Conservation (phyloP, 441 rosid genomes). For the Viola pubescens region DNA sequence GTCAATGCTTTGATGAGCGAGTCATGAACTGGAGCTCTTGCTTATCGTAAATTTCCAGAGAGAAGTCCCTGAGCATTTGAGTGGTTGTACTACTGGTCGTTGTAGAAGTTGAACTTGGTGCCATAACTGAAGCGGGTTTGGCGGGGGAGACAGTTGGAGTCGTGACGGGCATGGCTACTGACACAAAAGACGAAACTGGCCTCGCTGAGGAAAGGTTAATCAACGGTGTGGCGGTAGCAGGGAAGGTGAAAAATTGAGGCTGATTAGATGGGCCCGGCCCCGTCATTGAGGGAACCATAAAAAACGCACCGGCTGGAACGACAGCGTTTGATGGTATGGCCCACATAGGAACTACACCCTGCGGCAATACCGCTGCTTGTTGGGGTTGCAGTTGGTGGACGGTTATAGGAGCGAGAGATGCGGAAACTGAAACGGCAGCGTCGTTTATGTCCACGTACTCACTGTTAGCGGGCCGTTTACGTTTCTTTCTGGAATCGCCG, state of each 20-base stretch:
- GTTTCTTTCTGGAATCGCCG: constrained; percentile 29
- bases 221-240: constrained; percentile 35
- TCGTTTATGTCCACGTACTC: constrained; percentile 47
- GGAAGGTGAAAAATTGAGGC: constrained; percentile 41
- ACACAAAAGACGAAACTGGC: constrained; percentile 35
- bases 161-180: constrained; percentile 33
- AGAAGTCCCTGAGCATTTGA: constrained; percentile 47
- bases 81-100: constrained; percentile 21
- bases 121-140: constrained; percentile 35
- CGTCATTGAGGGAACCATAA: constrained; percentile 29
- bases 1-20: constrained; percentile 38
- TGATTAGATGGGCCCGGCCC: constrained; percentile 22
- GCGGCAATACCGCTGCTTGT: constrained; percentile 20
- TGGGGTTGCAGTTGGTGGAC: constrained; percentile 7
- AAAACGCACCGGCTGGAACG: constrained; percentile 43
- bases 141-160: constrained; percentile 16
- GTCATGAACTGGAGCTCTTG: constrained; percentile 57
- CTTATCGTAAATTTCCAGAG: constrained; percentile 54
- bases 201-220: constrained; percentile 29
- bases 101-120: constrained; percentile 46
- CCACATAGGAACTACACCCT: constrained; percentile 51
- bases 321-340: constrained; percentile 44
- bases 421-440: constrained; percentile 22
- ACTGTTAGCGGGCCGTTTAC: constrained; percentile 45
- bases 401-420: constrained; percentile 50